Evolutionary conservation across 768 basidiomycete genomes (phyloP).

Genomic region (Hypholoma fasciculare): DNA sequence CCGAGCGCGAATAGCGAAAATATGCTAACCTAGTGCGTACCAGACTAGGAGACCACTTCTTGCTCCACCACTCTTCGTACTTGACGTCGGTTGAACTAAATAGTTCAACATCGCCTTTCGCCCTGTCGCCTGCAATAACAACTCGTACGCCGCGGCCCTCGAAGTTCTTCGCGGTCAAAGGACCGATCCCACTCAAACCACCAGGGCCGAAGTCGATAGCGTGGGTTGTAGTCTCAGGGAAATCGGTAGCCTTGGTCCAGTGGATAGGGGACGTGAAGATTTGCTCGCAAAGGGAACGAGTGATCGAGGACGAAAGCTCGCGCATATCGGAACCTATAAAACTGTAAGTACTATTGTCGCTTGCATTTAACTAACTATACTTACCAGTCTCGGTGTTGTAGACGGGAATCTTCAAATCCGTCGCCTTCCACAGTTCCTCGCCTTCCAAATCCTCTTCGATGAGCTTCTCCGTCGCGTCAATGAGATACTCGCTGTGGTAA

Average conservation of each 20-base stretch:
- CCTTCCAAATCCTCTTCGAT: slow-evolving; percentile 72
- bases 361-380: slow-evolving; percentile 22
- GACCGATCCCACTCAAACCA: slow-evolving; percentile 90
- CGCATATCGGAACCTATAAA: slow-evolving; percentile 83
- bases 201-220: slow-evolving; percentile 97
- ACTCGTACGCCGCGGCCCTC: slow-evolving; percentile 94
- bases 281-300: slow-evolving; percentile 87
- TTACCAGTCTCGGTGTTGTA: slow-evolving; percentile 92
- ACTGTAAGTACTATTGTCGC: not conserved
- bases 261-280: slow-evolving; percentile 92
- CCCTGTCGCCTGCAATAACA: slow-evolving; percentile 87
- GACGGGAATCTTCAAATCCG: slow-evolving; percentile 79
- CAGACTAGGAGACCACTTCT: slow-evolving; percentile 81
- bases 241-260: slow-evolving; percentile 88
- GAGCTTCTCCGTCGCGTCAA: slow-evolving; percentile 72
- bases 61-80: slow-evolving; percentile 89
- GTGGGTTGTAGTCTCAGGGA: slow-evolving; percentile 91
- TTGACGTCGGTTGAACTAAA: slow-evolving; percentile 66
- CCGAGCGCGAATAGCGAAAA: not conserved
- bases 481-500: slow-evolving; percentile 90
- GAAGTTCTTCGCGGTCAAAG: slow-evolving; percentile 84
- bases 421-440: slow-evolving; percentile 74
- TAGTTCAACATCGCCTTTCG: slow-evolving; percentile 85
- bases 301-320: slow-evolving; percentile 64
- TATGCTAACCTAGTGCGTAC: slow-evolving; percentile 86